Base-by-base conservation (phyloP, 2,329 filamentous ascomycete genomes). In the Metarhizium rileyi region DNA sequence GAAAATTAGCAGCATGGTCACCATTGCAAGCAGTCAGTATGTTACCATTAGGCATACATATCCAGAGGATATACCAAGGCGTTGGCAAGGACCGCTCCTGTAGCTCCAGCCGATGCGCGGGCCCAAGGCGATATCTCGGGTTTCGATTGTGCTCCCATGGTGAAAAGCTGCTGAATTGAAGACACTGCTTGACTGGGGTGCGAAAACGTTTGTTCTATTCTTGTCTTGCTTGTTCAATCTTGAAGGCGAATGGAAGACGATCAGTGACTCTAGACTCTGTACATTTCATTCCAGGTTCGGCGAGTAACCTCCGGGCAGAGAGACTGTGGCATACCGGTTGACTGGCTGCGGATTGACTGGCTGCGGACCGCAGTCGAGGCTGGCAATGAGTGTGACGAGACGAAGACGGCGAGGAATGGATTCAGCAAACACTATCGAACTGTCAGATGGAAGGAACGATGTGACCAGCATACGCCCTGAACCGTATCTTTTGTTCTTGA, bases 51-150 rank as follows among this genome's bases (percentile, higher is more conserved):
- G 46, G 71, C 86, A 74, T 75, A 95, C 90, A 98, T 90, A 70
- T 98, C 93, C 53, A 98, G 77, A 44, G 93, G 93, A 69, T 98
- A 98, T 51, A 97, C 91, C 55, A 96, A 72, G 42, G 90, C 87
- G 74, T 98, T 98, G 51, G 93, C 93, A 52, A 98, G 76, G 35
- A 97, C 89, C 44, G 93, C 93, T 53, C 93, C 93, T 20, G 88
- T 87, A 47, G 93, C 89, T 61, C 93, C 93, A 55, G 93, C 91
- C 57, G 95, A 82, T 49, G 93, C 93, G 63, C 85, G 84, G 49
- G 90, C 91, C 91, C 91, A 97, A 49, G 93, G 87, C 40, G 93
- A 90, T 52, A 97, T 80, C 57, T 74, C 74, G 55, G 81, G 76
- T 67, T 90, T 91, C 36, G 78, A 81, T 60, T 77, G 76, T 48